phyloP scores from a whole-genome alignment of 306 rosid species.

The peach (Prunus persica) region Prunus_persica_NCBIv2 NC_034012.1:2754001-2754500 shows the following conservation, averaged over 20 bases:
- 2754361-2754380: slow-evolving; percentile 56
- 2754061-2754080: slow-evolving; percentile 35
- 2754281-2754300: slow-evolving; percentile 21
- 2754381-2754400: slow-evolving; percentile 17
- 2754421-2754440: slow-evolving; percentile 1
- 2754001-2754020: slow-evolving; percentile 32
- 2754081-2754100: slow-evolving; percentile 31
- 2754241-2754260: slow-evolving; percentile 9
- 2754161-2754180: slow-evolving; percentile 48
- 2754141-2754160: slow-evolving; percentile 59
- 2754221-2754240: slow-evolving; percentile 20
- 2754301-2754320: slow-evolving; percentile 63
- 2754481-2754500: not conserved
- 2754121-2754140: slow-evolving; percentile 40
- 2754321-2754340: slow-evolving; percentile 50
- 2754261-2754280: slow-evolving; percentile 13
- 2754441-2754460: not conserved
- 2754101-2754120: slow-evolving; percentile 27
- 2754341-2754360: slow-evolving; percentile 53
- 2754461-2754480: not conserved
- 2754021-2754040: slow-evolving; percentile 39
- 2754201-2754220: slow-evolving; percentile 12
- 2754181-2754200: not conserved
- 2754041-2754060: slow-evolving; percentile 21
- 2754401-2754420: not conserved